Conservation (phyloP, 495 filamentous ascomycete genomes). For the Collariella sp. region DNA sequence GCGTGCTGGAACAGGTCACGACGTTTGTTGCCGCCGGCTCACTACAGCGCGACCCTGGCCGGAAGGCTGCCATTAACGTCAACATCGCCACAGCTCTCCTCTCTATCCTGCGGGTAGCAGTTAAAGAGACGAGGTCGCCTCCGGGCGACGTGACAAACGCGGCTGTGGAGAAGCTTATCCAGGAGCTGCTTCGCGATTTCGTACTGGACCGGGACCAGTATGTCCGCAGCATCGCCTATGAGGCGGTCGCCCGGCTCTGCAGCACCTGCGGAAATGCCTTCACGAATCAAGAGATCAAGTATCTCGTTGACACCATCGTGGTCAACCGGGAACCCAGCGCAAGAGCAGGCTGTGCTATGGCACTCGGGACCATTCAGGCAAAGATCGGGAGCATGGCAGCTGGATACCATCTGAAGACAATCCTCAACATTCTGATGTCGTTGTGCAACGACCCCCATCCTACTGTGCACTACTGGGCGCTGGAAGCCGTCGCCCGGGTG, state of each 20-base stretch:
- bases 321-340: constrained; percentile 86
- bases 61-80: constrained; percentile 81
- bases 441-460: constrained; percentile 94
- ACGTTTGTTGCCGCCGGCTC: constrained; percentile 71
- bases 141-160: constrained; percentile 64
- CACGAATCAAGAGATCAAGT: constrained; percentile 81
- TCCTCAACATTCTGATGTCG: constrained; percentile 90
- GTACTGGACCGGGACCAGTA: constrained; percentile 75
- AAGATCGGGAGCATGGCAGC: constrained; percentile 98
- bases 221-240: constrained; percentile 75
- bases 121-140: constrained; percentile 64
- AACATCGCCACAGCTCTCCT: constrained; percentile 81
- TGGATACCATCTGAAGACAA: constrained; percentile 92
- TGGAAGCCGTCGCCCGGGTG: constrained; percentile 79
- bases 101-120: constrained; percentile 71
- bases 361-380: constrained; percentile 85
- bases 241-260: constrained; percentile 84
- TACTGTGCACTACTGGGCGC: constrained; percentile 89
- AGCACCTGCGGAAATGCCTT: constrained; percentile 80
- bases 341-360: constrained; percentile 87
- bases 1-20: constrained; percentile 84
- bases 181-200: constrained; percentile 73
- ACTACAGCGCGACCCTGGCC: constrained; percentile 76
- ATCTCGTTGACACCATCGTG: constrained; percentile 88
- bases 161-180: constrained; percentile 77